Base-by-base conservation (phyloP, 768 basidiomycete genomes). In the Podaxis rugospora region DNA sequence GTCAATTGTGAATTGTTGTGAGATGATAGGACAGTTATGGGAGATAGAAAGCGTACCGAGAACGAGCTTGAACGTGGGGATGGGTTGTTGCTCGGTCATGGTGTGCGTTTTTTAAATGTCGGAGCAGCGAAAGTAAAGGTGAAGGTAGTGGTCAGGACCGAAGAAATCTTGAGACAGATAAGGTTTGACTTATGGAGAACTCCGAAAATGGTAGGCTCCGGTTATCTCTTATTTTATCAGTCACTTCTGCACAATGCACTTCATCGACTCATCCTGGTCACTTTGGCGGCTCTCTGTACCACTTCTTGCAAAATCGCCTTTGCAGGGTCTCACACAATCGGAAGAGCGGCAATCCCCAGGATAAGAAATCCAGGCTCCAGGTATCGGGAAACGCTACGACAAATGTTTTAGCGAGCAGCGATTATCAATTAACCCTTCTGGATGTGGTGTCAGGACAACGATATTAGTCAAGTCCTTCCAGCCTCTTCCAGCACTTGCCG, bases 21-120 rank as follows among this genome's bases (percentile, higher is more conserved):
- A 65, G 64, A 55, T 54, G 62, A 62, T 63, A 61, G 57, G 53
- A 46, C 28, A 55, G 18, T 27, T 35, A 11, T 28, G 44, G 25
- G 32, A 49, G 52, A 11, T 6, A 47, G 32, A 23, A 62, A 14
- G 79, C 90, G 71, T 72, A 95, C 95, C 95, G 66, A 98, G 92
- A 63, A 98, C 96, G 74, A 99, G 93, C 79, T 99, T 99, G 84
- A 98, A 99, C 61, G 94, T 93, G 39, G 97, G 95, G 67, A 95
- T 78, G 32, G 32, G 2, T 32, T 9, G 32, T 23, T 65, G 64
- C 50, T 75, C 72, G 66, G 85, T 28, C 81, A 86, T 88, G 64
- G 67, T 64, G 59, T 57, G 57, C 46, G 59, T 61, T 63, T 51
- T 55, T 50, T 25, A 10, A 16, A 37, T 25, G 50, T 14, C 61